Evolutionary conservation across 2,329 filamentous ascomycete genomes (phyloP), one percentile per base, ranked within the genome.

Genomic region (Ceratocystiopsis minuta): DNA sequence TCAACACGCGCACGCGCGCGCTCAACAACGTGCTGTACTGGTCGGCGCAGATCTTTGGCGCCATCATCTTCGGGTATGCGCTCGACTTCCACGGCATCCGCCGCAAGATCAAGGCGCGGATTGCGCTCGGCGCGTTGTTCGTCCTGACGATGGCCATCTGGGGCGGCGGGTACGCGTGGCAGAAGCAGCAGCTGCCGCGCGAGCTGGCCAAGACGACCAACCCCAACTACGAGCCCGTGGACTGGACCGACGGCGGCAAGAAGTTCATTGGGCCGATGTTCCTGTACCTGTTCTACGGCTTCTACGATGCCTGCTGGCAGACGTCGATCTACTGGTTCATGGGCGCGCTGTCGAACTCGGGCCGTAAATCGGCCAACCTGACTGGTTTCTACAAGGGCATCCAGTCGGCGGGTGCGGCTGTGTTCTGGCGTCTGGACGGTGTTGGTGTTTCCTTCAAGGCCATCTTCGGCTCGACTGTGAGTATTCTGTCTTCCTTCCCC

Each of bases 261-360:
- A 44, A 48, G 17, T 90, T 80, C 55, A 67, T 78, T 45, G 84
- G 80, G 0, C 81, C 82, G 13, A 83, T 93, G 73, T 84, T 93
- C 57, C 62, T 93, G 41, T 92, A 86, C 65, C 83, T 93, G 53
- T 87, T 87, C 60, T 92, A 90, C 57, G 85, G 85, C 35, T 79
- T 90, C 59, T 90, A 78, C 52, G 88, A 95, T 57, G 84, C 87
- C 36, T 73, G 78, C 42, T 95, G 85, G 79, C 88, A 96, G 65
- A 88, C 85, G 0, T 77, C 68, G 53, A 78, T 87, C 39, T 95
- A 96, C 67, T 95, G 87, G 87, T 87, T 80, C 65, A 94, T 96
- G 80, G 88, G 88, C 40, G 75, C 87, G 9, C 68, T 95, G 36
- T 87, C 83, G 55, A 96, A 96, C 72, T 93, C 88, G 48, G 76